Percentiles rank a stretch among this genome's conserved stretches.
Evolutionary conservation across 306 rosid genomes (phyloP).

Genomic region (Gleditsia sinensis): DNA sequence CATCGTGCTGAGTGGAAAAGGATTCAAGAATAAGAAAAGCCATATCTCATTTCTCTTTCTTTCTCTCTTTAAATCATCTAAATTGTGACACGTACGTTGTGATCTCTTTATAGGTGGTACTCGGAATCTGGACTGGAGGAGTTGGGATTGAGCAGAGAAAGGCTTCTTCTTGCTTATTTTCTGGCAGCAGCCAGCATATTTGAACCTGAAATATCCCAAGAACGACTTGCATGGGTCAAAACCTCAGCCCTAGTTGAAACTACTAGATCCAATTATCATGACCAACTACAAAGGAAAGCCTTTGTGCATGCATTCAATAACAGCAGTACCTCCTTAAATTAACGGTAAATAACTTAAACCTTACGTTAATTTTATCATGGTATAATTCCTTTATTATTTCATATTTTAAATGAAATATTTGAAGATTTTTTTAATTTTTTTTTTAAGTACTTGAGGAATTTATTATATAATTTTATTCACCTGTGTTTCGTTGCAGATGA

Average conservation of each 20-base stretch:
- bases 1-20: constrained; percentile 59
- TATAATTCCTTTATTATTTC: too few species aligned
- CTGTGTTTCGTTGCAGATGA: constrained; percentile 47
- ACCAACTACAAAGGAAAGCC: constrained; percentile 33
- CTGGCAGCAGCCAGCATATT: constrained; percentile 54
- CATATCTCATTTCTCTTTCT: neutral
- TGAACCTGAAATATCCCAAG: constrained; percentile 56
- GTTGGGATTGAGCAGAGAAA: constrained; percentile 46
- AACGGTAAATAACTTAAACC: constrained; percentile 6
- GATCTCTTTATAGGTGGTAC: constrained; percentile 50
- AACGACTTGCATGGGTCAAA: constrained; percentile 63
- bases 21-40: constrained; percentile 45
- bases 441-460: neutral
- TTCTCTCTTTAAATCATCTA: neutral
- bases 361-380: too few species aligned
- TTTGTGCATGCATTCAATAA: constrained; percentile 46
- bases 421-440: too few species aligned
- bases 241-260: constrained; percentile 43
- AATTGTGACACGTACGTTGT: neutral
- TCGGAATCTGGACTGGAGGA: constrained; percentile 45
- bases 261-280: constrained; percentile 30
- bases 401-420: too few species aligned
- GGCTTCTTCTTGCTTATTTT: constrained; percentile 51
- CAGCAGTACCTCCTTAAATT: neutral
- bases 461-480: neutral